Evolutionary conservation across 2,329 filamentous ascomycete species (phyloP), one percentile per base, ranked within the genome.

Genomic region (Colletotrichum magnum): DNA sequence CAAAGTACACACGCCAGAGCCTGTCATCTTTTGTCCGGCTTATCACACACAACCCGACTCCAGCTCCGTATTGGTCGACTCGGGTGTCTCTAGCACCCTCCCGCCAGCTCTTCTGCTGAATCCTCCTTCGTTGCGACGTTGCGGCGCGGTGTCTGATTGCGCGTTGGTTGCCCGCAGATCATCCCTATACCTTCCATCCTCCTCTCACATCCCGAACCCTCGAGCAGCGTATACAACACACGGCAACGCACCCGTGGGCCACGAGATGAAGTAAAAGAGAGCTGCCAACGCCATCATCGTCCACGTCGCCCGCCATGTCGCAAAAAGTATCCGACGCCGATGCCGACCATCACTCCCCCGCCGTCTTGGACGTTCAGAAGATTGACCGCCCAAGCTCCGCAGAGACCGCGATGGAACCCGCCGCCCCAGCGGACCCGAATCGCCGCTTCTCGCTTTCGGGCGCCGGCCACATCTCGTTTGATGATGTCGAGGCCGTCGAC

Each of bases 401-500:
- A n/a, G 78, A 78, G 39, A 77, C 74, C 1, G 75, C 75, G 0
- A 70, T 76, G 58, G 76, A 78, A 53, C 72, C 70, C 6, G 59
- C 63, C 6, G 59, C 66, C 45, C 72, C 50, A 32, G 54, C 57
- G 3, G 68, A 74, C 2, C 72, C 72, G 3, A 63, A 68, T 1
- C 71, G 59, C 1, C 74, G 76, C 4, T 69, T 79, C 47, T 78
- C 79, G 1, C 63, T 80, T 5, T 77, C 78, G 1, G 77, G 77
- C 26, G 80, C 77, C 1, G 79, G 78, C 16, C 77, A 79, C 41
- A 75, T 85, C 24, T 84, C 82, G 9, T 79, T 86, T 1, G 81
- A 83, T 70, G 87, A 87, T 77, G 88, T 90, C n/a, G 81, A 87
- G 26, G 80, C 86, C 1, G 87, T 89, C 6, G 78, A 85, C 48